These are phyloP conservation scores for Paraleonurus japonicus DNA, from an alignment of 257 asterid species.

Conservation along the genomic window DNA sequence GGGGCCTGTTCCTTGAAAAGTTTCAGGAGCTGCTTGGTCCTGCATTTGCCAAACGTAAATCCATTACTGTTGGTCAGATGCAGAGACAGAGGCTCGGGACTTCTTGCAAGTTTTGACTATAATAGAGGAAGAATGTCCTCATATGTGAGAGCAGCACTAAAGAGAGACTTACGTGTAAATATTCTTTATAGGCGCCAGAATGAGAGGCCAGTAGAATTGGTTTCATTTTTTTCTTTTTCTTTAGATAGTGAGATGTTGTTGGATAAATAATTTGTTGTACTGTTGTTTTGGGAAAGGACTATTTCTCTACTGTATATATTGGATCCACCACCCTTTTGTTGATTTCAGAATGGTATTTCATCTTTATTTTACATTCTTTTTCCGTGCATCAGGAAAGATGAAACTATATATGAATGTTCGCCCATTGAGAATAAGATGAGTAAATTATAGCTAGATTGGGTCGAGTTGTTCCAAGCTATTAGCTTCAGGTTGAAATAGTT, in stretches of 20 bases:
- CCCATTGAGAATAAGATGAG: no score
- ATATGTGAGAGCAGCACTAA: slow-evolving; percentile 24
- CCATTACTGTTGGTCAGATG: slow-evolving; percentile 53
- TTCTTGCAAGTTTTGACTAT: slow-evolving; percentile 95
- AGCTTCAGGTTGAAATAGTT: no score
- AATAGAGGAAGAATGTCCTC: slow-evolving; percentile 15
- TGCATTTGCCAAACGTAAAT: slow-evolving; percentile 61
- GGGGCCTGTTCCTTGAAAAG: slow-evolving; percentile 78
- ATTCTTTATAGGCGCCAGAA: slow-evolving; percentile 55
- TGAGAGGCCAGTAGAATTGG: slow-evolving; percentile 41
- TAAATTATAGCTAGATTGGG: no score
- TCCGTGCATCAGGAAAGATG: no score
- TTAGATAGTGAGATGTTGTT: slow-evolving; percentile 43
- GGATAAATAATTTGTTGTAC: slow-evolving; percentile 69
- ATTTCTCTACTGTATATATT: slow-evolving; percentile 44
- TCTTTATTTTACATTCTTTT: not conserved
- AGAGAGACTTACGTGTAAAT: slow-evolving; percentile 50
- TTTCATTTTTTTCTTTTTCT: slow-evolving; percentile 11
- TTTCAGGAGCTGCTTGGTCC: slow-evolving; percentile 70
- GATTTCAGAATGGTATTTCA: not conserved
- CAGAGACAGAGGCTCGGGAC: slow-evolving; percentile 97
- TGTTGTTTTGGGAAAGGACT: slow-evolving; percentile 22
- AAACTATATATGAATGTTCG: no score
- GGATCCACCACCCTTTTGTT: not conserved
- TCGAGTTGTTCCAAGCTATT: no score